These are phyloP conservation scores for Aspergillus bridgeri DNA, from an alignment of 495 filamentous ascomycete genomes.

Conservation along the genomic window DNA sequence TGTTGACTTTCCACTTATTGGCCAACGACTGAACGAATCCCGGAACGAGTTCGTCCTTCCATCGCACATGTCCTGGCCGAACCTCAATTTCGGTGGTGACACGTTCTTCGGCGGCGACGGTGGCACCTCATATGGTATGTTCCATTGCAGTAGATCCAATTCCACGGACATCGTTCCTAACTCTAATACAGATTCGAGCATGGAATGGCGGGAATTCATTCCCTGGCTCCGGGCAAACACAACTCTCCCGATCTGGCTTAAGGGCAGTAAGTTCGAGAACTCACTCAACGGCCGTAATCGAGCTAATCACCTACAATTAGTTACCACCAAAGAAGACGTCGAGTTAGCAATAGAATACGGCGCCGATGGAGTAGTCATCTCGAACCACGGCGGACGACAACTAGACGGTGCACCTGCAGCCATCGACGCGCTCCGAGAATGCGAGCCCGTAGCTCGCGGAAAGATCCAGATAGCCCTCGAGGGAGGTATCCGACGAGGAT, in stretches of 20 bases:
- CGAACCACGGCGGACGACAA: background rate
- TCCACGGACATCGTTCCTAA: background rate
- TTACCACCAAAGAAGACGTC: background rate
- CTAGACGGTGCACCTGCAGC: background rate
- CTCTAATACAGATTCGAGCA: background rate
- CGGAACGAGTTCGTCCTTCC: constrained; percentile 38
- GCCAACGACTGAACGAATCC: constrained; percentile 45
- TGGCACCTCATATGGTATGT: background rate
- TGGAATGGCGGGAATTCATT: background rate
- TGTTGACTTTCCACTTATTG: constrained; percentile 84
- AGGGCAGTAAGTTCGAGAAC: background rate
- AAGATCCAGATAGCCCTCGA: background rate
- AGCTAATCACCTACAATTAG: background rate
- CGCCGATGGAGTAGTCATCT: background rate
- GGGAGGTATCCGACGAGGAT: background rate
- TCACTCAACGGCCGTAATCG: background rate
- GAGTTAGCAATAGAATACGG: background rate
- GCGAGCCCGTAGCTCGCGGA: background rate
- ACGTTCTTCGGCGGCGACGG: background rate
- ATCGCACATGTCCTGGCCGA: constrained; percentile 5
- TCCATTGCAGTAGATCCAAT: background rate
- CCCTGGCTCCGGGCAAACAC: background rate
- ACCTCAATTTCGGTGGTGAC: background rate
- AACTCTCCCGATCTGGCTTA: background rate
- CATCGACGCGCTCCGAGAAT: background rate